Base-by-base conservation (phyloP, 805 yeast species). In the Cyberlindnera mycetangii region DNA sequence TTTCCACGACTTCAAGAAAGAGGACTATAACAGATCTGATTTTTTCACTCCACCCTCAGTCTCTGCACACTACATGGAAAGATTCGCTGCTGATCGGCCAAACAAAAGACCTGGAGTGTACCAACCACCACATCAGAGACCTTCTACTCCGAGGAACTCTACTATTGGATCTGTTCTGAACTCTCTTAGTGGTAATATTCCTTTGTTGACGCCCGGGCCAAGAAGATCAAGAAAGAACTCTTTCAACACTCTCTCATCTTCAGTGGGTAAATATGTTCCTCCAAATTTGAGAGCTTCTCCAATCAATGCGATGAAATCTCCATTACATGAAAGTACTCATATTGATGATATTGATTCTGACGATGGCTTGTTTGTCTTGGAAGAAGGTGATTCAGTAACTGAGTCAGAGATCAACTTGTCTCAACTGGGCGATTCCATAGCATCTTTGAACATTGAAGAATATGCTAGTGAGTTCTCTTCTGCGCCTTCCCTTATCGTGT, bases 31-130 rank as follows among this genome's bases (percentile, higher is more conserved):
- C 52, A 72, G 92, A 41, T 83, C 81, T 54, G 92, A 85, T 58
- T 82, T 75, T 53, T 85, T 84, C 60, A 85, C 93, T 4, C 93
- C 93, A 3, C 85, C 84, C 44, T 79, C 89, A 20, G 83, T 81
- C 6, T 76, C 80, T 55, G 78, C 76, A 46, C 83, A 81, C 51
- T 84, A 81, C 60, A 76, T 84, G 84, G 88, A 79, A 51, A 80
- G 81, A 50, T 81, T 65, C 65, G 75, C 67, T n/a, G 49, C 49
- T 14, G 47, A 46, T 10, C 38, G 18, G 39, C 41, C 61, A 7
- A 70, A 51, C 27, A 43, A 45, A 55, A 52, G 48, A 49, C 63
- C 50, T 51, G 62, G 54, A 28, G 37, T 50, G 11, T 54, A 58
- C 34, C 58, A 53, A 21, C 59, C 58, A 15, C 48, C 63, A 52